A percentile compares a stretch with the other conserved stretches of the same genome.
Evolutionary conservation across 495 filamentous ascomycete species (phyloP).

Genomic region (Penicillium lagena): DNA sequence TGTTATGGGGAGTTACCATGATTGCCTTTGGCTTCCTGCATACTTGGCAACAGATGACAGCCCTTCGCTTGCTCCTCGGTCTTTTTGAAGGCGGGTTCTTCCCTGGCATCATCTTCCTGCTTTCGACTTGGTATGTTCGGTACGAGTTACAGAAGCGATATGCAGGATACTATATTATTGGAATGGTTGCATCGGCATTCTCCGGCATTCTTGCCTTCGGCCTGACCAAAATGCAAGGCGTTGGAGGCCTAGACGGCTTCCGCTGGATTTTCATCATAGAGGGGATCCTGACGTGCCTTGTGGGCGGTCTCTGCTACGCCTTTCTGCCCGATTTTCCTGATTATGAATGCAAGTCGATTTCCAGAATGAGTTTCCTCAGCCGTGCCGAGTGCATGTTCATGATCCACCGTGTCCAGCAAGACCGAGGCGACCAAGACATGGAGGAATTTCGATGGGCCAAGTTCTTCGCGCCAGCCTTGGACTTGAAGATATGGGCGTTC

Average conservation of each 20-base stretch:
- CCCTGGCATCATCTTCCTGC: slow-evolving; percentile 45
- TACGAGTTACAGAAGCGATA: slow-evolving; percentile 48
- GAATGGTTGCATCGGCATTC: slow-evolving; percentile 45
- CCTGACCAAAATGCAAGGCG: slow-evolving; percentile 37
- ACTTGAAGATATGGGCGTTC: slow-evolving; percentile 45
- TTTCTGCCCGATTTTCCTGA: slow-evolving; percentile 43
- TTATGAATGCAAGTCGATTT: slow-evolving; percentile 16
- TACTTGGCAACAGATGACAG: slow-evolving; percentile 38
- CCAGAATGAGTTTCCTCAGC: slow-evolving; percentile 31
- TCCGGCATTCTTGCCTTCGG: slow-evolving; percentile 51
- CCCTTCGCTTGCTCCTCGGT: slow-evolving; percentile 44
- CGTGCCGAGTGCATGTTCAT: slow-evolving; percentile 35
- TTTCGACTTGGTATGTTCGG: slow-evolving; percentile 49
- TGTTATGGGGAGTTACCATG: slow-evolving; percentile 24
- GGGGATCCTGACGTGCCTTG: background rate
- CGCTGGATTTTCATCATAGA: slow-evolving; percentile 36
- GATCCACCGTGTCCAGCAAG: slow-evolving; percentile 39
- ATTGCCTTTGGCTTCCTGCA: background rate
- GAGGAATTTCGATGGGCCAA: slow-evolving; percentile 28
- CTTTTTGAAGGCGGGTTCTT: slow-evolving; percentile 49
- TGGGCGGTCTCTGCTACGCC: slow-evolving; percentile 5
- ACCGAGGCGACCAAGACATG: slow-evolving; percentile 40
- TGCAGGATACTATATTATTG: slow-evolving; percentile 48
- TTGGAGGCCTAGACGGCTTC: slow-evolving; percentile 39
- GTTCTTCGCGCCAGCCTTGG: slow-evolving; percentile 31